phyloP scores from a whole-genome alignment of 495 filamentous ascomycete genomes.

The Amorphotheca resinae region DNA sequence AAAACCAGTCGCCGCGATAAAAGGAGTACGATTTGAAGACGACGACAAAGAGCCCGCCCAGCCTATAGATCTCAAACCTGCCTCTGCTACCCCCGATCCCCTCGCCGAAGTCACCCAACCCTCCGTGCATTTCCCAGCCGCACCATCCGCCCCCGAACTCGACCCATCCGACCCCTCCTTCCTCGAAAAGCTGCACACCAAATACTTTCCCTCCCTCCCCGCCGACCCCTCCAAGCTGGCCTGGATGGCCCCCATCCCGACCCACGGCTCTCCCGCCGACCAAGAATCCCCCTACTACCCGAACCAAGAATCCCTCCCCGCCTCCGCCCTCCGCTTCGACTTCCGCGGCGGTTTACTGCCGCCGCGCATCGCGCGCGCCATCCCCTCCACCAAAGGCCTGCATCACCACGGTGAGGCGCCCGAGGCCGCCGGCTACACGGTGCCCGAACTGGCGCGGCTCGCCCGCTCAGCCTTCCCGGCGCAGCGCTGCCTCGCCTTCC shows the following conservation, averaged over 20 bases:
- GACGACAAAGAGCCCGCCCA: conserved; percentile 19
- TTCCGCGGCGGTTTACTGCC: conserved; percentile 68
- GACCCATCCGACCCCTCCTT: conserved; percentile 76
- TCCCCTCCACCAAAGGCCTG: conserved; percentile 65
- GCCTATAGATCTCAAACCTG: conserved; percentile 10
- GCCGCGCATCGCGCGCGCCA: conserved; percentile 53
- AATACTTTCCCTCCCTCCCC: conserved; percentile 83
- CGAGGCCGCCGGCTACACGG: conserved; percentile 86
- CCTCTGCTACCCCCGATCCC: conserved; percentile 12
- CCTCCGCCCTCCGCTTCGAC: conserved; percentile 76
- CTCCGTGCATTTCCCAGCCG: conserved; percentile 49
- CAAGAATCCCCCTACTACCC: conserved; percentile 71
- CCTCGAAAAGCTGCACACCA: conserved; percentile 67
- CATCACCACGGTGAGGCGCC: conserved; percentile 93
- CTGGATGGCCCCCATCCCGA: conserved; percentile 70
- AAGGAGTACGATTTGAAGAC: conserved; percentile 19
- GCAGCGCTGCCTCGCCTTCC: conserved; percentile 85
- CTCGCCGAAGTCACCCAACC: conserved; percentile 25
- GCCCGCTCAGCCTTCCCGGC: conserved; percentile 70
- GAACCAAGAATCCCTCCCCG: conserved; percentile 49
- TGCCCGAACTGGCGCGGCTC: conserved; percentile 74
- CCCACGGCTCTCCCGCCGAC: conserved; percentile 42
- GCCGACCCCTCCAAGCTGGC: conserved; percentile 74
- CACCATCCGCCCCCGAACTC: conserved; percentile 48
- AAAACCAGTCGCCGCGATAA: conserved; percentile 14